Evolutionary conservation across 306 rosid species (phyloP).

Genomic region (Castanospermum australe): DNA sequence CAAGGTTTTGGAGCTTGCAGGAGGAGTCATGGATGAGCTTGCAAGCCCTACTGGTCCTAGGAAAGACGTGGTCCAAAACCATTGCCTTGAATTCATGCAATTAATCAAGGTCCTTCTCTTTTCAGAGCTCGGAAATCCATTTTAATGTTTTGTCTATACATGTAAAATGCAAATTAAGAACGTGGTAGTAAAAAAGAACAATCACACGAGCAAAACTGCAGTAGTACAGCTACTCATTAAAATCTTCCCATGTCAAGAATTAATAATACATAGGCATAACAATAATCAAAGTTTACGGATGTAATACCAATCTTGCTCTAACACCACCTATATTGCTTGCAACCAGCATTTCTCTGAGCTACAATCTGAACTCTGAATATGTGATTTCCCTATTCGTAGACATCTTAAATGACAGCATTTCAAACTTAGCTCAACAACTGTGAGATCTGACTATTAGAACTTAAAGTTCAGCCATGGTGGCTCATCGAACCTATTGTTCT

Average conservation of each 20-base stretch:
- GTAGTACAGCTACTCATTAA: neutral
- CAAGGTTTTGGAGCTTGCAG: constrained; percentile 86
- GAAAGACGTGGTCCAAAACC: constrained; percentile 70
- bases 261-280: neutral
- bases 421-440: neutral
- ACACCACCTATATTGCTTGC: neutral
- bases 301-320: neutral
- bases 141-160: neutral
- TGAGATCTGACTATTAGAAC: neutral
- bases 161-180: neutral
- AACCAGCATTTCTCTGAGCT: neutral
- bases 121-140: neutral
- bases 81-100: constrained; percentile 86
- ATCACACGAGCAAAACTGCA: neutral
- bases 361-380: neutral
- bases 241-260: neutral
- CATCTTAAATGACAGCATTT: neutral
- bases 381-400: neutral
- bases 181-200: neutral
- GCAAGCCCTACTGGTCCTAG: constrained; percentile 77
- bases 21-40: constrained; percentile 89
- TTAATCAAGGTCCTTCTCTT: constrained; percentile 67
- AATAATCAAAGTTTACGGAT: neutral
- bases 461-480: neutral
- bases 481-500: neutral